Evolutionary conservation across 2,329 filamentous ascomycete genomes (phyloP), one percentile per base, ranked within the genome.

Genomic region (Septoria linicola): DNA sequence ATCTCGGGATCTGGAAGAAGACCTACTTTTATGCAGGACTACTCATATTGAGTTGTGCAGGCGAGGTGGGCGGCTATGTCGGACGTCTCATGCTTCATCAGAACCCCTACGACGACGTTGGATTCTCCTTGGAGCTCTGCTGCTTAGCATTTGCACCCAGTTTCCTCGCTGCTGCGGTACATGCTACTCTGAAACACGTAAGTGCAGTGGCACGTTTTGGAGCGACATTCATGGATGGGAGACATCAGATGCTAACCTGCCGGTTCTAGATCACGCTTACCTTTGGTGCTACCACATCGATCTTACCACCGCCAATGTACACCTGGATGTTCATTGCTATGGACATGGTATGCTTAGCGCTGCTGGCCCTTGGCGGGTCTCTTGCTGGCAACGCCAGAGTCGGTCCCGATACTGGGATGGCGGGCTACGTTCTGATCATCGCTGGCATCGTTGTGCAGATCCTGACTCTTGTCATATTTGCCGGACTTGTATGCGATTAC

Each of bases 271-370:
- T 49, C 21, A 42, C 46, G 13, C 32, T 49, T n/a, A 49, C 46
- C 1, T 49, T 49, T 37, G 46, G 46, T 10, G 46, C 46, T 2
- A 49, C 46, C 2, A 49, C 46, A 1, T 42, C 37, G 20, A 49
- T 49, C 19, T 10, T 49, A 4, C 46, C 46, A 13, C 46, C 46
- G 1, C 46, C 46, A 10, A 49, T 49, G 46, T 49, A 49, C 14
- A 49, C 46, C 11, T 49, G 46, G 46, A 42, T 49, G 3, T 49
- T 49, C 31, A 49, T 49, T 19, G 39, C n/a, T n/a, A 25, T 49
- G 21, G 46, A 49, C 32, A 36, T 49, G 27, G 20, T 49, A 11
- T 49, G 46, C 34, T 19, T 49, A n/a, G 10, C 39, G 2, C 20
- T 35, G 14, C 19, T 49, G 31, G 39, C 31, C n/a, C 36, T 34